A percentile compares a stretch with the other conserved stretches of the same genome.
Evolutionary conservation across 192 early-diverging fungal genomes (phyloP).

Genomic region (Entomortierella beljakovae): DNA sequence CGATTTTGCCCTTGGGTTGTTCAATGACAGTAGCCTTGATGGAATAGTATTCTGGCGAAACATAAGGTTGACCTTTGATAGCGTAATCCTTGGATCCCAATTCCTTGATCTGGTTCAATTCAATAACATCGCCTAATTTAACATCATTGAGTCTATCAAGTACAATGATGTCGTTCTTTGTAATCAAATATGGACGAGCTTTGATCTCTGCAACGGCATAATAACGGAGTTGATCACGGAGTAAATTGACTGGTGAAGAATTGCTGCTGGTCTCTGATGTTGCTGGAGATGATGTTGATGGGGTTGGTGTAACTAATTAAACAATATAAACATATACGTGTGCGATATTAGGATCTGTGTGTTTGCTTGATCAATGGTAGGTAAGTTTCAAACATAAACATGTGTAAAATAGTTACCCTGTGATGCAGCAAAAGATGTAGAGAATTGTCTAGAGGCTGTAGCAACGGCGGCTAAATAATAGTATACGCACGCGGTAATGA

Average conservation of each 20-base stretch:
- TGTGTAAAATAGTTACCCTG: constrained; percentile 16
- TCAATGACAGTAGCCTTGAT: constrained; percentile 92
- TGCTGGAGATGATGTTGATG: constrained; percentile 9
- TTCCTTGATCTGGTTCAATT: constrained; percentile 88
- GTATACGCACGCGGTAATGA: background rate
- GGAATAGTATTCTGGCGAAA: constrained; percentile 75
- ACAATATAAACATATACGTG: background rate
- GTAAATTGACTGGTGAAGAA: constrained; percentile 36
- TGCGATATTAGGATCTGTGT: no score
- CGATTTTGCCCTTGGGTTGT: constrained; percentile 82
- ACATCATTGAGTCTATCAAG: constrained; percentile 87
- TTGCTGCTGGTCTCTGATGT: constrained; percentile 5
- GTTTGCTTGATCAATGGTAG: no score
- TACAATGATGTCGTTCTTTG: constrained; percentile 89
- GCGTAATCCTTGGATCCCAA: constrained; percentile 86
- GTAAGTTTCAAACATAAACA: no score
- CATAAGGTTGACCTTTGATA: constrained; percentile 87
- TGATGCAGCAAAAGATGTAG: constrained; percentile 6
- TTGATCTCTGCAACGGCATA: constrained; percentile 93
- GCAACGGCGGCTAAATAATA: background rate
- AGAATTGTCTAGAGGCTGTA: constrained; percentile 14
- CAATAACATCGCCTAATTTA: constrained; percentile 87
- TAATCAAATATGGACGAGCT: constrained; percentile 87
- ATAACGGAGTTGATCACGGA: constrained; percentile 76
- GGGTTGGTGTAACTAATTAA: background rate